Evolutionary conservation across 140 eudicot species (phyloP), one percentile per base, ranked within the genome.

Genomic region (Bidens hawaiensis): DNA sequence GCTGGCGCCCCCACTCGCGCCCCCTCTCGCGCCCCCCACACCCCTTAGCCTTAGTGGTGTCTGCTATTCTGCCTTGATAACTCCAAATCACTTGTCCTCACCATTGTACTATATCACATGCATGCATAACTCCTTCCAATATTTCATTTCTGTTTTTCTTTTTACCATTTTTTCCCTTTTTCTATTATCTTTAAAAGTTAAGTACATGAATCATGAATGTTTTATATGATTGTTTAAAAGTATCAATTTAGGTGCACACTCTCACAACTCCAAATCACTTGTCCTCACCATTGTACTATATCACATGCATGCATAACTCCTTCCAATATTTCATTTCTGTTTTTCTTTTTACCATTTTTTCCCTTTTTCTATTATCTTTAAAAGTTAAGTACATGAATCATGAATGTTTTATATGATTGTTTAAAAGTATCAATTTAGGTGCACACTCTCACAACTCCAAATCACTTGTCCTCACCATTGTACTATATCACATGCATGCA

Each of bases 51-150:
- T n/a, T n/a, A 61, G 69, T 60, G 56, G 43, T 34, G 69, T 61
- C 64, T 57, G 72, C 62, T 64, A 65, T 18, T 65, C 46, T 73
- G 73, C 76, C 58, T 73, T 40, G 68, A 65, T 57, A 66, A 73
- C 78, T 74, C 62, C 73, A 74, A 66, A 74, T 65, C 41, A 40
- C 74, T 62, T 63, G 71, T 22, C 71, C 75, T 45, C 65, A 28
- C 76, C 50, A 51, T 57, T 74, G 78, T 66, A 66, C 78, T 58
- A 66, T 66, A 17, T 66, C 78, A 74, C 78, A 74, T 74, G 74
- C 74, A 66, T 66, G 38, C 70, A 71, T n/a, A n/a, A 51, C 67
- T 19, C 30, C 56, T 50, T 42, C 36, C 67, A 30, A 58, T 16
- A 46, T 69, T 19, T 56, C 51, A 15, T 8, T 45, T 2, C 34